These are phyloP conservation scores for Tulasnella sp. DNA, from an alignment of 768 basidiomycete genomes.

Conservation along the genomic window DNA sequence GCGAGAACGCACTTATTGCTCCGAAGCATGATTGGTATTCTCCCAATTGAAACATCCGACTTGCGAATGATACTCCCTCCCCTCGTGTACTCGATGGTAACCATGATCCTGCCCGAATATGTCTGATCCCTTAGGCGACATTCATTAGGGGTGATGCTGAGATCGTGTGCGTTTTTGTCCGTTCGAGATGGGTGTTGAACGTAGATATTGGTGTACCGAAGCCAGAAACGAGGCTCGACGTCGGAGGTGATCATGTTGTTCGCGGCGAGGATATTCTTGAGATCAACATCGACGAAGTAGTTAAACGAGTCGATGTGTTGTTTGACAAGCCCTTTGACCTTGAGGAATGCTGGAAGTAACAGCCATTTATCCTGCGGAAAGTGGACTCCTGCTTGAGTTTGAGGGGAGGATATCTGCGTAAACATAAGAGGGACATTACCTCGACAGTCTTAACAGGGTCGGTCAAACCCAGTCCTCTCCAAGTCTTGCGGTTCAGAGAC, in stretches of 20 bases:
- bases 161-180: slow-evolving; percentile 67
- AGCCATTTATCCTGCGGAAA: slow-evolving; percentile 89
- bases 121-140: slow-evolving; percentile 92
- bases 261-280: slow-evolving; percentile 91
- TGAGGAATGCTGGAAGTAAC: slow-evolving; percentile 86
- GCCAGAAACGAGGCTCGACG: slow-evolving; percentile 91
- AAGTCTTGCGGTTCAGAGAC: slow-evolving; percentile 42
- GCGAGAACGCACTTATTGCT: slow-evolving; percentile 91
- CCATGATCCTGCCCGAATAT: slow-evolving; percentile 85
- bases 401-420: background rate
- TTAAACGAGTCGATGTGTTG: slow-evolving; percentile 99
- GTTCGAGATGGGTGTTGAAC: slow-evolving; percentile 87
- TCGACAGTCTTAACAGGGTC: slow-evolving; percentile 87
- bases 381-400: background rate
- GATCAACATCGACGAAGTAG: slow-evolving; percentile 94
- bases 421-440: slow-evolving; percentile 36
- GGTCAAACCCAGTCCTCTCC: slow-evolving; percentile 59
- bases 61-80: slow-evolving; percentile 81
- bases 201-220: slow-evolving; percentile 91
- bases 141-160: slow-evolving; percentile 88
- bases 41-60: slow-evolving; percentile 74
- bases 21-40: slow-evolving; percentile 91
- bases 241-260: slow-evolving; percentile 93
- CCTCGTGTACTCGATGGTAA: slow-evolving; percentile 89
- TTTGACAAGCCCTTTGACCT: slow-evolving; percentile 97